These are phyloP conservation scores for Xylaria longipes DNA, from an alignment of 495 filamentous ascomycete genomes.

Conservation along the genomic window DNA sequence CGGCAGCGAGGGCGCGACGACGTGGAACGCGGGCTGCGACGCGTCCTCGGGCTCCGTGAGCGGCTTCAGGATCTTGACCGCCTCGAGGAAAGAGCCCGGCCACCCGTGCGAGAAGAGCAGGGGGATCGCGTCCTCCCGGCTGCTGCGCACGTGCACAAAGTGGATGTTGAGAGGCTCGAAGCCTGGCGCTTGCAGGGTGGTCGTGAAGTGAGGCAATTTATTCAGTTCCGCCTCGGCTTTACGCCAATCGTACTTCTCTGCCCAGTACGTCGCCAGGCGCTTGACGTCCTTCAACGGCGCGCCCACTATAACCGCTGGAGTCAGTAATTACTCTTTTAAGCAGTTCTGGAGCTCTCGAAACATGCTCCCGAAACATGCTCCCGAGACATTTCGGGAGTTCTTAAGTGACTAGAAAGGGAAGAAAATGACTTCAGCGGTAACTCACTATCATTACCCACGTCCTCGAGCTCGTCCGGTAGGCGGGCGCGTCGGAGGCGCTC, in stretches of 20 bases:
- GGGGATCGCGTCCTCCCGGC: slow-evolving; percentile 54
- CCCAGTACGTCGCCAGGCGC: slow-evolving; percentile 31
- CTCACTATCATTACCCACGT: slow-evolving; percentile 5
- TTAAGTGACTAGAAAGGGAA: too few relatives aligned
- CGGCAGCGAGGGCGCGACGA: slow-evolving; percentile 67
- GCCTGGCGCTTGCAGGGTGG: slow-evolving; percentile 46
- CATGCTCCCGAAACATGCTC: too few relatives aligned
- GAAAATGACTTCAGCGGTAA: too few relatives aligned
- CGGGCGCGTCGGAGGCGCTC: slow-evolving; percentile 33
- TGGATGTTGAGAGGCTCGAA: slow-evolving; percentile 51
- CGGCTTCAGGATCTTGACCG: slow-evolving; percentile 60
- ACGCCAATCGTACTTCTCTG: slow-evolving; percentile 35
- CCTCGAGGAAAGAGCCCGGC: slow-evolving; percentile 71
- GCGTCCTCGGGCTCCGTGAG: slow-evolving; percentile 46
- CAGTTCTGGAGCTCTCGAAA: too few relatives aligned
- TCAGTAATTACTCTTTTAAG: too few relatives aligned
- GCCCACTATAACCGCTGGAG: too few relatives aligned
- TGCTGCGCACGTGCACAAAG: slow-evolving; percentile 57
- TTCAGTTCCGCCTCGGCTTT: slow-evolving; percentile 54
- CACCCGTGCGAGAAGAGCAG: slow-evolving; percentile 65
- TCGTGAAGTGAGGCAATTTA: slow-evolving; percentile 57
- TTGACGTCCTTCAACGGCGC: slow-evolving; percentile 33
- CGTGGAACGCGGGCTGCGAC: slow-evolving; percentile 59
- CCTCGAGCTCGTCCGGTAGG: slow-evolving; percentile 37
- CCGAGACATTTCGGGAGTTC: too few relatives aligned